Base-by-base conservation (phyloP, 768 basidiomycete species). In the Rhodotorula diobovata region DNA sequence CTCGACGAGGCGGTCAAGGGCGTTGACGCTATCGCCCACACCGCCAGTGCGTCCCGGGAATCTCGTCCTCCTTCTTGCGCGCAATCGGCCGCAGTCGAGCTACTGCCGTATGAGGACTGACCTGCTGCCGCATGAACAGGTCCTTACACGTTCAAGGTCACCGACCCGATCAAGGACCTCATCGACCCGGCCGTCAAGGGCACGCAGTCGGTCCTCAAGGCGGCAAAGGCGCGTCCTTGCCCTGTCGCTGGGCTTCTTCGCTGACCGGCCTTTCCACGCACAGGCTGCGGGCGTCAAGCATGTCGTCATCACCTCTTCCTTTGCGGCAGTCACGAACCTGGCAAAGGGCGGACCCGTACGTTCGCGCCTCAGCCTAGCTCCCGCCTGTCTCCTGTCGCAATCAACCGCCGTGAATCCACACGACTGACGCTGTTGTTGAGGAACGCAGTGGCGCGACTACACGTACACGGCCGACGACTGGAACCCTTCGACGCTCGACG, bases 131-230 rank as follows among this genome's bases (percentile, higher is more conserved):
- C 8, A 45, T 39, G 41, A 4, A 20, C 12, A 43, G 34, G n/a
- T 12, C n/a, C 63, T 59, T 63, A 72, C 48, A 53, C 65, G 14
- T 60, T 73, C 16, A 58, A 56, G 9, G 62, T 62, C 35, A 39
- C 39, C 46, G 72, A 73, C 53, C 68, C 72, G 18, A 63, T 63
- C 55, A 66, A 63, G 57, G 76, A 76, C 58, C 66, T 76, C 48
- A 71, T 78, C 55, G 53, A 70, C 25, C 76, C 75, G 15, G 77
- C 76, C 15, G 71, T 77, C 58, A 66, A 77, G 50, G 78, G 76
- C 2, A 77, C 77, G 9, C 66, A 76, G 15, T 51, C 61, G 16
- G 76, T 76, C 2, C 68, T 78, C 23, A 48, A 64, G 43, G 67
- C 74, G 12, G 77, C 77, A 14, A 67, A 67, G 48, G 55, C 39